Conservation (phyloP, 768 basidiomycete genomes). For the Coprinopsis strossmayeri region DNA sequence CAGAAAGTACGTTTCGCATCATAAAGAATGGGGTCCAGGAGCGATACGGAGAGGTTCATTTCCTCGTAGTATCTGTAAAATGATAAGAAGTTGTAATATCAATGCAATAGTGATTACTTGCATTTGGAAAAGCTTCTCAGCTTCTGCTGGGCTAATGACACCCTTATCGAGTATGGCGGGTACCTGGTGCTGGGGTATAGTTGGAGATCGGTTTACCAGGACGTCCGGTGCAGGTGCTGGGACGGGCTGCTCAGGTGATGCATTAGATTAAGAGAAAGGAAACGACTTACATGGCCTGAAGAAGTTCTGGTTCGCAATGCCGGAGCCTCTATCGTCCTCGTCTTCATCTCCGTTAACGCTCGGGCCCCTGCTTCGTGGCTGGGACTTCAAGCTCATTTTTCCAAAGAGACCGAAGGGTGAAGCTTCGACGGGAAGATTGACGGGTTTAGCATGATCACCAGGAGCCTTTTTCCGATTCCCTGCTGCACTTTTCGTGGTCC, state of each 20-base stretch:
- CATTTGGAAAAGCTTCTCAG: constrained; percentile 70
- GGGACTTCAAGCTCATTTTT: constrained; percentile 45
- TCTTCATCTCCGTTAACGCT: constrained; percentile 38
- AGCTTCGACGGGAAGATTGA: constrained; percentile 53
- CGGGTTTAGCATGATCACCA: constrained; percentile 38
- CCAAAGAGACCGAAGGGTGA: constrained; percentile 75
- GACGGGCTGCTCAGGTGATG: constrained; percentile 3
- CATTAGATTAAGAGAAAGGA: background rate
- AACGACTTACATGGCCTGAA: constrained; percentile 53
- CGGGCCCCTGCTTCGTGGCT: constrained; percentile 24
- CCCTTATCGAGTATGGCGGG: constrained; percentile 63
- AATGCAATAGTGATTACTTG: constrained; percentile 21
- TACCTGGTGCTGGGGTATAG: constrained; percentile 39
- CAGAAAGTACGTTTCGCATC: constrained; percentile 75
- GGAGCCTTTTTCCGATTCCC: constrained; percentile 32
- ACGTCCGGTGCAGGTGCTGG: constrained; percentile 37
- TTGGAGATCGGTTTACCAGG: constrained; percentile 31
- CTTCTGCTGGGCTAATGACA: constrained; percentile 58
- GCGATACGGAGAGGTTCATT: constrained; percentile 73
- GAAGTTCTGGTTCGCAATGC: constrained; percentile 63
- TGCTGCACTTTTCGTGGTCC: constrained; percentile 24
- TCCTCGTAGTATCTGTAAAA: constrained; percentile 60
- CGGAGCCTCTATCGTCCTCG: constrained; percentile 45
- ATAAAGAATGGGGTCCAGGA: constrained; percentile 80
- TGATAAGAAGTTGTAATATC: constrained; percentile 9